A percentile compares a stretch with the other conserved stretches of the same genome.
Evolutionary conservation across 257 asterid species (phyloP).

Genomic region (Solanum sparsipilum): DNA sequence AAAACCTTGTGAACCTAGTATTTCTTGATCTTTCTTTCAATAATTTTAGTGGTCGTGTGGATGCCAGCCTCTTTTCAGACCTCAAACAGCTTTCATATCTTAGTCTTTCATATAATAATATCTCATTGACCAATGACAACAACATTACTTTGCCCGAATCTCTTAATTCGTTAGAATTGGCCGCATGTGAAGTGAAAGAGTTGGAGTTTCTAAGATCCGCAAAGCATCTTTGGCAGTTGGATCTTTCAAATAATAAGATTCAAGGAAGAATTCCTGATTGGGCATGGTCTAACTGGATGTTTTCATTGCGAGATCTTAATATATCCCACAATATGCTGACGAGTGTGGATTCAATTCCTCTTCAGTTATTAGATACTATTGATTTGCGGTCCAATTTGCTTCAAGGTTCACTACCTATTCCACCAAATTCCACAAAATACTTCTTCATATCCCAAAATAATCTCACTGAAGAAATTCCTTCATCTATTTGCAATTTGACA

Average conservation of each 20-base stretch:
- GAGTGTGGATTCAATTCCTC: no score
- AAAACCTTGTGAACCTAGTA: no score
- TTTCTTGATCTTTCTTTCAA: accelerated
- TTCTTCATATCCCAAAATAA: background rate
- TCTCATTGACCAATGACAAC: no score
- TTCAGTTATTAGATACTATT: accelerated
- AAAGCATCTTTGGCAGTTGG: no score
- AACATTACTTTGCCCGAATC: background rate
- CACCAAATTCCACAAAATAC: background rate
- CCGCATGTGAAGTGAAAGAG: no score
- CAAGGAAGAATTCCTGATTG: no score
- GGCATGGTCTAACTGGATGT: no score
- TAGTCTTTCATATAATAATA: no score
- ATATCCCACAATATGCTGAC: accelerated
- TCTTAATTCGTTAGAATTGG: accelerated
- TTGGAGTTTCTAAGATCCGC: no score
- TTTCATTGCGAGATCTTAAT: accelerated
- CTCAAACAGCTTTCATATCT: accelerated
- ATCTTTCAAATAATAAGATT: no score
- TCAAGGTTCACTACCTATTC: background rate
- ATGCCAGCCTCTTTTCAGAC: no score
- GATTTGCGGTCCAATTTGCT: background rate
- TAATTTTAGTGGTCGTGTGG: no score
- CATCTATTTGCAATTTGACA: constrained; percentile 1
- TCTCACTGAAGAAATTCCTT: background rate